A percentile compares a stretch with the other conserved stretches of the same genome.
Conservation (phyloP, 78 protist species). For the Dictyostelium purpureum region DNA sequence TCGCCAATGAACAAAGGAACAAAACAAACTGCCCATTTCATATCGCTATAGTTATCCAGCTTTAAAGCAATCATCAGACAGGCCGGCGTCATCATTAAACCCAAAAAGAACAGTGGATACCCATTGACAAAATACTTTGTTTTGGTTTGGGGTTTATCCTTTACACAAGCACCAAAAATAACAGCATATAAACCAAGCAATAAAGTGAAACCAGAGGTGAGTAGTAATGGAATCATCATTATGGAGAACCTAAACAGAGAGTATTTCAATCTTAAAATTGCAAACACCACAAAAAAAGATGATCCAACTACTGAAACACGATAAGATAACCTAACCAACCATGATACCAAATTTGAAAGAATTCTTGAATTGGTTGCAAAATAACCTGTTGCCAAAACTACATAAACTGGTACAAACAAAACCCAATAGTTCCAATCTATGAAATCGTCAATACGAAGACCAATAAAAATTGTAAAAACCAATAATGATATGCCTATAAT, state of each 20-base stretch:
- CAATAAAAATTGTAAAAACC: slow-evolving; percentile 27
- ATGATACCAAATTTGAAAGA: slow-evolving; percentile 24
- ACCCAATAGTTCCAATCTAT: slow-evolving; percentile 46
- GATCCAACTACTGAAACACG: slow-evolving; percentile 9
- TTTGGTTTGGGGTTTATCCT: not conserved
- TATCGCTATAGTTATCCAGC: not conserved
- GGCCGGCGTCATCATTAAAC: slow-evolving; percentile 1
- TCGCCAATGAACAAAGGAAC: slow-evolving; percentile 48
- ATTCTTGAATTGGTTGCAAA: not conserved
- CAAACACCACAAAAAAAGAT: not conserved
- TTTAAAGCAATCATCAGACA: slow-evolving; percentile 6
- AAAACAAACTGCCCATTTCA: slow-evolving; percentile 21
- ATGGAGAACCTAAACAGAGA: not conserved
- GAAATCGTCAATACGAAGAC: not conserved
- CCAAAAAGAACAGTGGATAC: slow-evolving; percentile 16
- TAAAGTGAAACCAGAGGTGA: not conserved
- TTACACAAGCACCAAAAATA: not conserved
- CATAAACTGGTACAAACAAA: slow-evolving; percentile 19
- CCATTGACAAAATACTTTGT: slow-evolving; percentile 44
- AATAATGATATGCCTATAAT: not conserved
- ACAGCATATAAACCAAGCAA: slow-evolving; percentile 17
- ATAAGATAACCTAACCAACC: slow-evolving; percentile 18
- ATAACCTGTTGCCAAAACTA: slow-evolving; percentile 6
- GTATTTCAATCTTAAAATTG: slow-evolving; percentile 10
- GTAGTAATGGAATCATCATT: slow-evolving; percentile 18